Evolutionary conservation across 2,329 filamentous ascomycete species (phyloP), one percentile per base, ranked within the genome.

Genomic region (Stachybotrys echinatus): DNA sequence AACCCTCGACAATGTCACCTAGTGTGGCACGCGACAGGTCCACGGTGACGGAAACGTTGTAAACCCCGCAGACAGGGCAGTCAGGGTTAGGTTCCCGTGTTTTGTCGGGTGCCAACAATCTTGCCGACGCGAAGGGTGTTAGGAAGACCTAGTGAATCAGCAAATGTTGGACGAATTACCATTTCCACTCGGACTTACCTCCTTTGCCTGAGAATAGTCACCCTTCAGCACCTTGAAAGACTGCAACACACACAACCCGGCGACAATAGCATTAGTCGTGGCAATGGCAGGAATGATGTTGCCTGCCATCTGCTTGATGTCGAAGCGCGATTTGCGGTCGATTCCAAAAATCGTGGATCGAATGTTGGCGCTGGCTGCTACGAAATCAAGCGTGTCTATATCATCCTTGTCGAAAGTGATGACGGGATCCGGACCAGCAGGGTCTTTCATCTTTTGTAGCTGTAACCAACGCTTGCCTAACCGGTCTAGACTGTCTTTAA

Each of bases 241-340:
- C 66, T 97, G 87, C 22, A 99, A 73, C 6, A 97, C 91, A 63
- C 92, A 97, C 10, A 99, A 79, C 12, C 90, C 88, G 17, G 94
- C 94, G 2, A 94, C 92, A 66, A 97, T 95, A 17, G 94, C 94
- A 66, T 99, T 99, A 0, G 94, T 97, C 0, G 94, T 99, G 5
- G 94, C 94, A 64, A 99, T 99, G 2, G 94, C 94, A 2, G 94
- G 94, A 53, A 99, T 99, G 61, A 99, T 99, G 65, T 99, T 99
- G 48, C 94, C 94, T 4, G 94, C 94, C 92, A 97, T 99, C 70
- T 99, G 88, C 73, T 99, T 99, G 61, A 94, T 92, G 64, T 97
- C 92, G 63, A 97, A 99, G 52, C 95, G 90, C 20, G 91, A 95
- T 66, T 90, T 92, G 5, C 76, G 73, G 48, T 92, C 88, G 51